Evolutionary conservation across 139 green algal genomes (phyloP).

Genomic region (Dunaliella primolecta): DNA sequence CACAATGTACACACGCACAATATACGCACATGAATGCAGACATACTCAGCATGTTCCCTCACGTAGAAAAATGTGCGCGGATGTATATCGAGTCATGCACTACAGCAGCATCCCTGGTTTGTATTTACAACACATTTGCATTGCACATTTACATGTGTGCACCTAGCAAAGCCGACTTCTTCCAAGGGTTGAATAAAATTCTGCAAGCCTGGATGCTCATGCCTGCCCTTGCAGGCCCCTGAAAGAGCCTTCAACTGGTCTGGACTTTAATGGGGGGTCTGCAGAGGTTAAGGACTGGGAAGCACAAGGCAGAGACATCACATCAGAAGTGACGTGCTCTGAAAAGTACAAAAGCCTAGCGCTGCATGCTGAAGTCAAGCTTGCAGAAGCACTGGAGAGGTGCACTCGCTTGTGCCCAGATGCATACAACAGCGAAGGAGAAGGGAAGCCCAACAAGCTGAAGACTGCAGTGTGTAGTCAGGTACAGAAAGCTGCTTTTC

Average conservation of each 20-base stretch:
- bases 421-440: conserved; percentile 18
- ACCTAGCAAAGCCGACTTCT: too few relatives aligned
- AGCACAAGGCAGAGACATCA: conserved; percentile 36
- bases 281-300: conserved; percentile 33
- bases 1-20: too few relatives aligned
- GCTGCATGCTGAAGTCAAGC: conserved; percentile 53
- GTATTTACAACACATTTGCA: too few relatives aligned
- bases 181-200: too few relatives aligned
- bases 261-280: not conserved
- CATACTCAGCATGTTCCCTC: too few relatives aligned
- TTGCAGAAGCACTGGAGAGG: conserved; percentile 58
- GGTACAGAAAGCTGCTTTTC: conserved; percentile 25
- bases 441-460: conserved; percentile 52
- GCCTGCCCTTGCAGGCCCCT: not conserved
- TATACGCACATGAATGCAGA: too few relatives aligned
- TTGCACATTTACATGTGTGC: too few relatives aligned
- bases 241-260: not conserved
- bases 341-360: conserved; percentile 54
- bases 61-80: too few relatives aligned
- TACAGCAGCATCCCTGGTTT: too few relatives aligned
- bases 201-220: too few relatives aligned
- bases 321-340: conserved; percentile 6
- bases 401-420: conserved; percentile 38
- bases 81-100: too few relatives aligned
- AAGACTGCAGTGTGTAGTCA: conserved; percentile 59